phyloP scores from a whole-genome alignment of 176 grass and related monocot species.

The Avena atlantica region DNA sequence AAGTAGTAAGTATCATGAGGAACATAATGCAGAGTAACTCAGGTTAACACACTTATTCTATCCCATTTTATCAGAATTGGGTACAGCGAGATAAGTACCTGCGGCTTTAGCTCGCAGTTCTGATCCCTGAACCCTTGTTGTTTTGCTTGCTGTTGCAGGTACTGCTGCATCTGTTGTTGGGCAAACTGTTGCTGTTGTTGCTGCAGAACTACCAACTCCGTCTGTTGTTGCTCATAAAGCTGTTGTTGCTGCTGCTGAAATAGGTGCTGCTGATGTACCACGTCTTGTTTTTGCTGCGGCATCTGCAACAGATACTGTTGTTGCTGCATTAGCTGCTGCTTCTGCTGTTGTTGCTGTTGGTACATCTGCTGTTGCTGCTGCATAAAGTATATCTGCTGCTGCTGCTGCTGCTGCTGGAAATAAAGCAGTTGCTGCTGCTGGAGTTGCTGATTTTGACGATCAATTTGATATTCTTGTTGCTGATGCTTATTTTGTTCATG shows the following conservation, averaged over 20 bases:
- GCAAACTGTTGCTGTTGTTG: conserved; percentile 56
- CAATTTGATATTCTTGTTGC: conserved; percentile 52
- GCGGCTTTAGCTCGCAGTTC: conserved; percentile 37
- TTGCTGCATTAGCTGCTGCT: conserved; percentile 50
- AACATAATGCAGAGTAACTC: conserved; percentile 6
- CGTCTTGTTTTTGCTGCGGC: conserved; percentile 41
- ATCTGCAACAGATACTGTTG: conserved; percentile 43
- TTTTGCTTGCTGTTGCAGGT: conserved; percentile 47
- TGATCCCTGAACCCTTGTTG: conserved; percentile 53
- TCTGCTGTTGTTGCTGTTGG: conserved; percentile 48
- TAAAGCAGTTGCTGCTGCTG: conserved; percentile 85
- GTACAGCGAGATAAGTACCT: conserved; percentile 50
- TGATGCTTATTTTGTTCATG: conserved; percentile 45
- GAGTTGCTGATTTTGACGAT: conserved; percentile 49
- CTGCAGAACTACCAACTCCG: conserved; percentile 61
- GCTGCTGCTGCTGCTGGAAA: conserved; percentile 73
- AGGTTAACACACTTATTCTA: conserved; percentile 17
- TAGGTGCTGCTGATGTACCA: conserved; percentile 49
- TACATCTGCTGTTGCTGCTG: conserved; percentile 70
- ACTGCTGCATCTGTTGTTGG: conserved; percentile 64
- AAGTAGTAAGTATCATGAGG: conserved; percentile 6
- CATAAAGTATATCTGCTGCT: conserved; percentile 63
- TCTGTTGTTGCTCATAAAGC: conserved; percentile 62
- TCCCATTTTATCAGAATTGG: conserved; percentile 7
- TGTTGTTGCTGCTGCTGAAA: conserved; percentile 67